Conservation (phyloP, 129 eudicot species). For the Daucus carota region DH1_v3.0 NC_030389.2:44673501-44674000, state of each 20-base stretch:
- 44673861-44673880: not conserved
- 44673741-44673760: constrained; percentile 22
- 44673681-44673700: constrained; percentile 35
- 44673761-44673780: not conserved
- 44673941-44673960: not conserved
- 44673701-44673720: constrained; percentile 38
- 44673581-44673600: constrained; percentile 11
- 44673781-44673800: not conserved
- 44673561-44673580: constrained; percentile 41
- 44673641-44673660: constrained; percentile 4
- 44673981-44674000: not conserved
- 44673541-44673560: constrained; percentile 37
- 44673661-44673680: constrained; percentile 55
- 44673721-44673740: constrained; percentile 45
- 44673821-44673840: not conserved
- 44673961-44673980: not conserved
- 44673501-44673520: constrained; percentile 52
- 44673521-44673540: constrained; percentile 36
- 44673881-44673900: not conserved
- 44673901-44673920: not conserved
- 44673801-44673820: not conserved
- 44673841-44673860: not conserved
- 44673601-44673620: not conserved
- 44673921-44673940: not conserved
- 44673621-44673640: not conserved